These are phyloP conservation scores for Prillingera fragicola DNA, from an alignment of 1,284 basidiomycete genomes.

Conservation along the genomic window DNA sequence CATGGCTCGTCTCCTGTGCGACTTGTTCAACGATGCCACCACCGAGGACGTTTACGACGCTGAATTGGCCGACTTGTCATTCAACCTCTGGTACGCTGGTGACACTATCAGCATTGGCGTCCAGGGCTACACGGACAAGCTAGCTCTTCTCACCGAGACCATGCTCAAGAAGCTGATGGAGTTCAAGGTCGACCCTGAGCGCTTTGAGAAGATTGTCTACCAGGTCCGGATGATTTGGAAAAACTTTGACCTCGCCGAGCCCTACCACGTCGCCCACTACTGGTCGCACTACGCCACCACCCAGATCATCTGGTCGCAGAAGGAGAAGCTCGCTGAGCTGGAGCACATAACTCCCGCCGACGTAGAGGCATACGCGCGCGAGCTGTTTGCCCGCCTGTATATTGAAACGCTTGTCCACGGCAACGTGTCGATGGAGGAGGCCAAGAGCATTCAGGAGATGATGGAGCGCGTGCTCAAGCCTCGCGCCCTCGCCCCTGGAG, in stretches of 20 bases:
- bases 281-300: slow-evolving; percentile 67
- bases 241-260: slow-evolving; percentile 83
- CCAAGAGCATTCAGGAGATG: slow-evolving; percentile 65
- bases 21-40: slow-evolving; percentile 81
- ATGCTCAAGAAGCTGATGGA: slow-evolving; percentile 68
- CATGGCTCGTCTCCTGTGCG: slow-evolving; percentile 59
- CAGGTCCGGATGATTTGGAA: slow-evolving; percentile 62
- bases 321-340: slow-evolving; percentile 75
- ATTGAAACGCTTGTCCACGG: slow-evolving; percentile 76
- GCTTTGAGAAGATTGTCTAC: slow-evolving; percentile 80
- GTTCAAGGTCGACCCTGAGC: slow-evolving; percentile 63
- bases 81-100: slow-evolving; percentile 62
- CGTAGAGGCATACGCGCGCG: slow-evolving; percentile 61
- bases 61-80: slow-evolving; percentile 80
- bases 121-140: slow-evolving; percentile 91
- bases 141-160: slow-evolving; percentile 68
- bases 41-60: slow-evolving; percentile 92
- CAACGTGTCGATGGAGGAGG: slow-evolving; percentile 78
- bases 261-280: slow-evolving; percentile 75
- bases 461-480: slow-evolving; percentile 64
- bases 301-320: slow-evolving; percentile 69
- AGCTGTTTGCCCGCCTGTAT: slow-evolving; percentile 64
- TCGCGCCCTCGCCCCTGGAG: slow-evolving; percentile 55
- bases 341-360: slow-evolving; percentile 65
- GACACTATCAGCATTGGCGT: slow-evolving; percentile 68